Base-by-base conservation (phyloP, 192 early-diverging fungal species). In the Coemansia sp. region DNA sequence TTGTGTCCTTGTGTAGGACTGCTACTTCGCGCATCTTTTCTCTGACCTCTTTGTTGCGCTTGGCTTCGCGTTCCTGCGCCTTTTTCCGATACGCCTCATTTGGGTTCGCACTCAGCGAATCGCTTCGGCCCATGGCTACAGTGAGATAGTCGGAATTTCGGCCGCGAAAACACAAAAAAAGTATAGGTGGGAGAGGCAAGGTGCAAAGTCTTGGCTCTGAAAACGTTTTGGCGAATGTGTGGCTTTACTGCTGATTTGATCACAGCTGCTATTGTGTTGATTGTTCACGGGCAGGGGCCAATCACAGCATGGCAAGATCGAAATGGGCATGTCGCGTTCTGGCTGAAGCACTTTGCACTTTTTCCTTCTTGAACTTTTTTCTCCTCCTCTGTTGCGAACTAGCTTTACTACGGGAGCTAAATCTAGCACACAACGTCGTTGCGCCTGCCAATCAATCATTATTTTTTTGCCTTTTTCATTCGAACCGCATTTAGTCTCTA, bases 41-140 rank as follows among this genome's bases (percentile, higher is more conserved):
- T 18, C 74, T 70, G 10, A 66, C 69, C 35, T 82, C 79, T 21
- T 82, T 82, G 62, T 82, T 82, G 23, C 66, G 62, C 52, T 81
- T 72, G 11, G 65, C 48, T 16, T 75, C 78, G n/a, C 73, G 69
- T 41, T 75, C 64, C 12, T 75, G 72, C 69, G 68, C 65, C 45
- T 75, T 61, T 37, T 65, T 75, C 6, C 78, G 64, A 41, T 72
- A 55, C 26, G 58, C 34, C 12, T 72, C 69, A 23, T 62, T 59
- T 18, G 78, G 78, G 43, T 72, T 72, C 6, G 65, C 64, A 6
- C 77, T 69, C 47, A 75, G 69, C 42, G 55, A 57, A n/a, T 38
- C 33, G 37, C 59, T 63, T 59, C 70, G 74, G 8, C 63, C 77
- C 77, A 80, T 80, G 9, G 11, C 28, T 12, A 26, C 33, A 18